Base-by-base conservation (phyloP, 208 protist species). In the Leishmania gerbilli region DNA sequence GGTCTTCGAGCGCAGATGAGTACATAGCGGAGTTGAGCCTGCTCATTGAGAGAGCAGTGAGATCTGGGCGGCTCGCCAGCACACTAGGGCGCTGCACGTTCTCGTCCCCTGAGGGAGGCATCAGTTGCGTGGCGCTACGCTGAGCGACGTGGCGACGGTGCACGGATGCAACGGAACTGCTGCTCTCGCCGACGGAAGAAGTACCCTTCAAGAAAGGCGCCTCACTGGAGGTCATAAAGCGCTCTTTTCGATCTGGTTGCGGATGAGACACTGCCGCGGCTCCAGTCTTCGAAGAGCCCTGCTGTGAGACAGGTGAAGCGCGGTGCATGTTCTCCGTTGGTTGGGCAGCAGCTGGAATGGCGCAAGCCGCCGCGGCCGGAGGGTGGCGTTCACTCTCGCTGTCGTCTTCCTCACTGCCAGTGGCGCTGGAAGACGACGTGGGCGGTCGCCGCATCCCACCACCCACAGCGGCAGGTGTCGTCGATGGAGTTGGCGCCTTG, bases 1-100 rank as follows among this genome's bases (percentile, higher is more conserved):
- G 27, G 27, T 76, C 80, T 53, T 80, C 80, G 47, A 77, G 21
- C 47, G 51, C 80, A 13, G 80, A 84, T 0, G 80, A 68, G 68
- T 55, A 80, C 15, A 80, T 19, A 2, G 55, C 75, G 9, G 76
- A 76, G 45, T 24, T 13, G 56, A 69, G 64, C 42, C 31, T 47
- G 42, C 64, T 77, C 21, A 51, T 9, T 1, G 27, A 37, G 62
- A 83, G 31, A 3, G 74, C 49, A 34, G 69, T 78, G 27, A 78
- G 75, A 56, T 75, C 81, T 13, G 56, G 65, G 17, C 79, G 81
- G 56, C 34, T 56, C 19, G 55, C 13, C 37, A 31, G 76, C 62
- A 27, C 27, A 24, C 47, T 34, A 17, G 37, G 55, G 34, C 19
- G 5, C 11, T 53, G 77, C 31, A 31, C 34, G 19, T 51, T 47